Conservation (phyloP, 305 asterid species). For the Ilex paraguariensis region DNA sequence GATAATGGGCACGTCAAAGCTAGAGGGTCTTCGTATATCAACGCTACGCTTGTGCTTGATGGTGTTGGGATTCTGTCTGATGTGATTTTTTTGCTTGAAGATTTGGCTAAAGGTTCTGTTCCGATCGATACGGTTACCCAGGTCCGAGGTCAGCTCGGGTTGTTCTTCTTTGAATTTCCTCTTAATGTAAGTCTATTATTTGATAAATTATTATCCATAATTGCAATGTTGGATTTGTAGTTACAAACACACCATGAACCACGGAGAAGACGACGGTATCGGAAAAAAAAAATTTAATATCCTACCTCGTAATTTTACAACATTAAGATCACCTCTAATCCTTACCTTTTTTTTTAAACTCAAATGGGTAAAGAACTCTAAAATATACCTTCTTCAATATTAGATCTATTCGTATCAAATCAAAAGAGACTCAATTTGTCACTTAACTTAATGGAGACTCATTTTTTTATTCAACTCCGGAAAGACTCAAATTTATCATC, state of each 20-base stretch:
- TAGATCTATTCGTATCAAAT: too few species aligned
- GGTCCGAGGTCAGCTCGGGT: slow-evolving; percentile 63
- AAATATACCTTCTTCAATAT: too few species aligned
- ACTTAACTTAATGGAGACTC: too few species aligned
- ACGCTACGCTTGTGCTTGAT: slow-evolving; percentile 56
- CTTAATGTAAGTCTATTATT: slow-evolving; percentile 37
- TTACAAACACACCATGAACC: neutral
- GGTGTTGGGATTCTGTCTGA: slow-evolving; percentile 50
- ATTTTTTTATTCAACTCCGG: too few species aligned
- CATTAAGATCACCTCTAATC: too few species aligned
- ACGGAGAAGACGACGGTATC: too few species aligned
- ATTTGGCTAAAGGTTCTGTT: slow-evolving; percentile 54
- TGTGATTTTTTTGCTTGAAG: slow-evolving; percentile 52
- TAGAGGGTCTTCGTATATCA: slow-evolving; percentile 53
- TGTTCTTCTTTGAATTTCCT: slow-evolving; percentile 54
- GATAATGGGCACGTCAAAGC: slow-evolving; percentile 58
- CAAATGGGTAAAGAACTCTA: too few species aligned
- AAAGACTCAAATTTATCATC: too few species aligned
- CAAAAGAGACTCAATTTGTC: too few species aligned
- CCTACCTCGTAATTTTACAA: too few species aligned
- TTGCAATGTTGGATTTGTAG: neutral
- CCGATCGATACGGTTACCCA: slow-evolving; percentile 54
- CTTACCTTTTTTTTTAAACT: too few species aligned
- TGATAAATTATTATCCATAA: neutral
- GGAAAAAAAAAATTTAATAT: too few species aligned